A percentile compares a stretch with the other conserved stretches of the same genome.
Conservation (phyloP, 306 rosid genomes). For the Vigna mungo region DNA sequence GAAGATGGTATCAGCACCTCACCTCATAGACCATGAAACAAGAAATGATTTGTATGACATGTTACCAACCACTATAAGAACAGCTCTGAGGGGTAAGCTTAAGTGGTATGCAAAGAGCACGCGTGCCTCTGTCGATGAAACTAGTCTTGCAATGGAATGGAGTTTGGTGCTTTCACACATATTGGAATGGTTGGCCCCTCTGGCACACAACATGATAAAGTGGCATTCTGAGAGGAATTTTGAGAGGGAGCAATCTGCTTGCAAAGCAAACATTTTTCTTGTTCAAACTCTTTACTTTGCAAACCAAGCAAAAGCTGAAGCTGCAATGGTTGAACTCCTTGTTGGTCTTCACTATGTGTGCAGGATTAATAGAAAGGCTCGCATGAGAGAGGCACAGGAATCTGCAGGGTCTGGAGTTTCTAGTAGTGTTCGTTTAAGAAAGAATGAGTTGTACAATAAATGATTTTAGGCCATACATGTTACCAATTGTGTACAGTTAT, state of each 20-base stretch:
- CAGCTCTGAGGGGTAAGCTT: slow-evolving; percentile 61
- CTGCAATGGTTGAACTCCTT: slow-evolving; percentile 76
- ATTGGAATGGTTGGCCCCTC: slow-evolving; percentile 80
- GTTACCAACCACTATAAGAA: slow-evolving; percentile 67
- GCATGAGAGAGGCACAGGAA: slow-evolving; percentile 25
- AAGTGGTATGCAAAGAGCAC: slow-evolving; percentile 52
- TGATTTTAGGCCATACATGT: slow-evolving; percentile 2
- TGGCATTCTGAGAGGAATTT: slow-evolving; percentile 83
- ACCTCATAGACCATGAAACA: slow-evolving; percentile 51
- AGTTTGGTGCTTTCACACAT: slow-evolving; percentile 47
- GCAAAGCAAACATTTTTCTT: slow-evolving; percentile 58
- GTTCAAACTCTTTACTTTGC: slow-evolving; percentile 87
- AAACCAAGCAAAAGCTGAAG: slow-evolving; percentile 71
- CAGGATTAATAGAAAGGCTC: slow-evolving; percentile 34
- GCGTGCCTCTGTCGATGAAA: slow-evolving; percentile 40
- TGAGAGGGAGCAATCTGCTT: slow-evolving; percentile 60
- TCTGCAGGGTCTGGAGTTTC: slow-evolving; percentile 22
- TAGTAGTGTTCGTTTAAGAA: slow-evolving; percentile 11
- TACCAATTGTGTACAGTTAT: slow-evolving; percentile 17
- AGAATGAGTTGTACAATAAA: slow-evolving; percentile 30
- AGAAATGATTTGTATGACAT: slow-evolving; percentile 67
- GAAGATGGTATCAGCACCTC: slow-evolving; percentile 61
- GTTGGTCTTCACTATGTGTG: slow-evolving; percentile 76
- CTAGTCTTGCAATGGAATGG: slow-evolving; percentile 63
- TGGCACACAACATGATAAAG: slow-evolving; percentile 75